Evolutionary conservation across 2,329 filamentous ascomycete genomes (phyloP), one percentile per base, ranked within the genome.

Genomic region (Dryadomyces quercivorus): DNA sequence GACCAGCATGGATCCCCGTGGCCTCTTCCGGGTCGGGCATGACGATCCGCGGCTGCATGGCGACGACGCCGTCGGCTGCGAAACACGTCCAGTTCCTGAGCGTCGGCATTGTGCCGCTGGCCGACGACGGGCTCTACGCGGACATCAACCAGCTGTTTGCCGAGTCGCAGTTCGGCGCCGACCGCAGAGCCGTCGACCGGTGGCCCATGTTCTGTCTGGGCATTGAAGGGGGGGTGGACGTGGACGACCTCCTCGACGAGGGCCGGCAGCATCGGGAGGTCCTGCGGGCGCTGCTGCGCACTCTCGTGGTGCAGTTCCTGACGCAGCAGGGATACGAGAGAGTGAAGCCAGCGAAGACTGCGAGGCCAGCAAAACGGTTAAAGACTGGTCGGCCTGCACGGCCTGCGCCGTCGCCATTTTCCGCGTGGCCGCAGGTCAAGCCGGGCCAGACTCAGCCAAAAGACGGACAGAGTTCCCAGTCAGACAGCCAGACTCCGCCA

Each of bases 161-260:
- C 5, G 75, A 78, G 44, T 97, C 93, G 0, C 80, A 75, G 56
- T 98, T 97, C 69, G 88, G 89, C 0, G 67, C 72, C 0, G 67
- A 6, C 81, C 75, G 73, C 46, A 92, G 88, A 64, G 76, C 82
- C 0, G 72, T 91, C 10, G 89, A 96, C 62, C 78, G 81, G 51
- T 93, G 88, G 82, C 90, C 92, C 0, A 92, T 92, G 83, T 97
- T 95, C 62, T 86, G 84, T 61, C 69, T 97, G n/a, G 80, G 80
- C 31, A 78, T 95, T 40, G 69, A 74, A 2, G 62, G 76, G 12
- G 57, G 59, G 18, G n/a, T 43, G 1, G 66, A 68, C n/a, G 31
- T 66, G 2, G 67, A 72, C n/a, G 65, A 68, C 18, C 54, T 75
- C 13, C 63, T 79, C 1, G 70, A 76, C 52, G 71, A 76, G 13